These are phyloP conservation scores for Ilyonectria mors-panacis DNA, from an alignment of 2,329 filamentous ascomycete genomes.

Conservation along the genomic window DNA sequence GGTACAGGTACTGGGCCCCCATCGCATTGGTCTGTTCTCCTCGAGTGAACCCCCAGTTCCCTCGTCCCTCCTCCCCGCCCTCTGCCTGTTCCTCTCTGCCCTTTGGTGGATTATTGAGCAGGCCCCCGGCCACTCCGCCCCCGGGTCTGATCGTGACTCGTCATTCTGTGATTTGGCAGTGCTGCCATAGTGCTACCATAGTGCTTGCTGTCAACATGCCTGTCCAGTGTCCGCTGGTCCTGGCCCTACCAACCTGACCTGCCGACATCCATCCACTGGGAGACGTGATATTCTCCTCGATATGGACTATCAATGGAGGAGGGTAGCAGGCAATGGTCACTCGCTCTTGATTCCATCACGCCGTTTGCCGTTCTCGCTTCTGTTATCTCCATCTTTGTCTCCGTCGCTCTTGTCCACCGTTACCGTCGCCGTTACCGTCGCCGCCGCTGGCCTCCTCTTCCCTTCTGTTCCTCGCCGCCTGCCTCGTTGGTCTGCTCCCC, in stretches of 20 bases:
- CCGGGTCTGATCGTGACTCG: slow-evolving; percentile 31
- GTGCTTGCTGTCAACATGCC: slow-evolving; percentile 25
- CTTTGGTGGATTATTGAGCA: slow-evolving; percentile 34
- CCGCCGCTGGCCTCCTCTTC: slow-evolving; percentile 3
- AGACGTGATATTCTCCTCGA: slow-evolving; percentile 2
- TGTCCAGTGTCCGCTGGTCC: slow-evolving; percentile 5
- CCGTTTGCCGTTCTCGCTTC: not conserved
- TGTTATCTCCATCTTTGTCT: slow-evolving; percentile 1
- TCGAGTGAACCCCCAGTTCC: not conserved
- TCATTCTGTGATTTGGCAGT: slow-evolving; percentile 32
- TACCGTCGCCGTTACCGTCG: slow-evolving; percentile 1
- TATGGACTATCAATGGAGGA: slow-evolving; percentile 4
- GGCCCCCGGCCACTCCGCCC: slow-evolving; percentile 24
- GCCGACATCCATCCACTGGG: slow-evolving; percentile 6
- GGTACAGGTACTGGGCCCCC: not conserved
- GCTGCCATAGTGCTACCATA: slow-evolving; percentile 20
- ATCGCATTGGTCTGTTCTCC: not conserved
- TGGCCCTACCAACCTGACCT: slow-evolving; percentile 15
- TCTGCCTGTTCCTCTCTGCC: slow-evolving; percentile 21
- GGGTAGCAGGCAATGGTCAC: not conserved
- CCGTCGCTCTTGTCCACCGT: not conserved
- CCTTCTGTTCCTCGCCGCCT: slow-evolving; percentile 4
- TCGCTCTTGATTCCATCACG: not conserved
- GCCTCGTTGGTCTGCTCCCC: slow-evolving; percentile 14
- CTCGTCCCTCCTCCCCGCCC: slow-evolving; percentile 1